Evolutionary conservation across 176 grass and related monocot species (phyloP).

Genomic region (Thalia dealbata): DNA sequence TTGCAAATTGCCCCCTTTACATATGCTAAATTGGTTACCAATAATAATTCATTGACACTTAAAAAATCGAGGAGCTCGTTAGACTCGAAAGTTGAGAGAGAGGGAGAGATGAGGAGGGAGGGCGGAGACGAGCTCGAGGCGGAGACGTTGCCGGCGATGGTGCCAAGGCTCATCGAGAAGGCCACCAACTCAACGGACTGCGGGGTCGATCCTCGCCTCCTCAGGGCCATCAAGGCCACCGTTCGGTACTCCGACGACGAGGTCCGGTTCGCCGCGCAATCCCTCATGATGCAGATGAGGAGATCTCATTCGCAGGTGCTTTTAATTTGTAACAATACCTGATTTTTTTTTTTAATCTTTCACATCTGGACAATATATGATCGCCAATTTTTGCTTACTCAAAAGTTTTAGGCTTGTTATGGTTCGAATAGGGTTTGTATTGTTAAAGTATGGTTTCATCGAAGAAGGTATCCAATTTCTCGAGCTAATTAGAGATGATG

Average conservation of each 20-base stretch:
- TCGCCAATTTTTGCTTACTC: not conserved
- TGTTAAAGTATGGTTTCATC: not conserved
- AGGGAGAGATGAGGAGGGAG: not conserved
- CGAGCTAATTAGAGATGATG: not conserved
- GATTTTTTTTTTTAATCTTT: not conserved
- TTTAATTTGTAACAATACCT: not conserved
- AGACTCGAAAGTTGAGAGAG: not conserved
- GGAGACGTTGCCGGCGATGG: not conserved
- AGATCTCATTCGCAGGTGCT: conserved; percentile 70
- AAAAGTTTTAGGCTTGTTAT: not conserved
- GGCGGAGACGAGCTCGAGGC: not conserved
- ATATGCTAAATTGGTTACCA: too few species aligned
- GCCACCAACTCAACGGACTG: conserved; percentile 59
- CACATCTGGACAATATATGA: too few species aligned
- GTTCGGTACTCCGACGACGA: conserved; percentile 51
- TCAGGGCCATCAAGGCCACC: conserved; percentile 66
- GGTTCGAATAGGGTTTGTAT: not conserved
- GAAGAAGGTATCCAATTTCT: not conserved
- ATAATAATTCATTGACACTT: too few species aligned
- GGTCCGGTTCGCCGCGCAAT: conserved; percentile 37
- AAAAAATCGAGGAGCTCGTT: too few species aligned
- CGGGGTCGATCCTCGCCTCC: conserved; percentile 47
- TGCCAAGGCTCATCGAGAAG: conserved; percentile 46
- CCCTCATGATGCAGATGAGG: conserved; percentile 61
- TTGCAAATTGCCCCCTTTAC: too few species aligned